These are phyloP conservation scores for Physocladia obscura DNA, from an alignment of 192 early-diverging fungal genomes.

Conservation along the genomic window DNA sequence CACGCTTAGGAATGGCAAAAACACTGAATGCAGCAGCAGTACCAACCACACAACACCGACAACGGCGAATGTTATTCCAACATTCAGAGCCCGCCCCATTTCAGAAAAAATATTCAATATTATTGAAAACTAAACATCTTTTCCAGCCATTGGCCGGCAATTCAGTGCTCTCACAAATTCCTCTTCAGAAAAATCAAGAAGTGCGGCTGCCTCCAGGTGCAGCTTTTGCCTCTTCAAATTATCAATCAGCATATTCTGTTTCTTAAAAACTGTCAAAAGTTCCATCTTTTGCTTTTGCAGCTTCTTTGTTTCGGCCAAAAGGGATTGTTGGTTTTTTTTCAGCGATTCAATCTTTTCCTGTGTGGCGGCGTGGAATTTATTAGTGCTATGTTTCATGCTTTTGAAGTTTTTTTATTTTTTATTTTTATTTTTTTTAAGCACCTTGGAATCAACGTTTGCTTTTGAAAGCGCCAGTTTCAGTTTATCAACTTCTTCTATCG, in stretches of 20 bases:
- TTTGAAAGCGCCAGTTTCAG: slow-evolving; percentile 30
- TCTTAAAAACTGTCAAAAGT: slow-evolving; percentile 51
- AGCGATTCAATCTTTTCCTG: slow-evolving; percentile 27
- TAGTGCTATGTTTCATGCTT: background rate
- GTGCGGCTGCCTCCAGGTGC: slow-evolving; percentile 8
- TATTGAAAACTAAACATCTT: background rate
- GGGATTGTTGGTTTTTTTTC: slow-evolving; percentile 34
- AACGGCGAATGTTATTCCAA: background rate
- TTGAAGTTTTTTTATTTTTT: background rate
- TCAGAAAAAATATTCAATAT: background rate
- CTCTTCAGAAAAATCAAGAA: slow-evolving; percentile 12
- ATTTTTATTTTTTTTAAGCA: slow-evolving; percentile 3
- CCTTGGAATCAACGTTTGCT: slow-evolving; percentile 37
- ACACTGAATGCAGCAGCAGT: background rate
- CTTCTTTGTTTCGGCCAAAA: slow-evolving; percentile 47
- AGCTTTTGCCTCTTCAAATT: slow-evolving; percentile 60
- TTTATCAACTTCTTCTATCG: slow-evolving; percentile 53
- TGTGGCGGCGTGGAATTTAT: too few species aligned
- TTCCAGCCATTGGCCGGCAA: slow-evolving; percentile 25
- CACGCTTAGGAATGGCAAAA: background rate
- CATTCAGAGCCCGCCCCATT: background rate
- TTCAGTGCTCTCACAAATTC: slow-evolving; percentile 25
- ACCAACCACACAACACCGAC: background rate
- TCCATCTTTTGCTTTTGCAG: slow-evolving; percentile 53
- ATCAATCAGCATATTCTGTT: slow-evolving; percentile 52